phyloP scores from a whole-genome alignment of 352 stramenopile species.

The Globisporangium apiculatum region DNA sequence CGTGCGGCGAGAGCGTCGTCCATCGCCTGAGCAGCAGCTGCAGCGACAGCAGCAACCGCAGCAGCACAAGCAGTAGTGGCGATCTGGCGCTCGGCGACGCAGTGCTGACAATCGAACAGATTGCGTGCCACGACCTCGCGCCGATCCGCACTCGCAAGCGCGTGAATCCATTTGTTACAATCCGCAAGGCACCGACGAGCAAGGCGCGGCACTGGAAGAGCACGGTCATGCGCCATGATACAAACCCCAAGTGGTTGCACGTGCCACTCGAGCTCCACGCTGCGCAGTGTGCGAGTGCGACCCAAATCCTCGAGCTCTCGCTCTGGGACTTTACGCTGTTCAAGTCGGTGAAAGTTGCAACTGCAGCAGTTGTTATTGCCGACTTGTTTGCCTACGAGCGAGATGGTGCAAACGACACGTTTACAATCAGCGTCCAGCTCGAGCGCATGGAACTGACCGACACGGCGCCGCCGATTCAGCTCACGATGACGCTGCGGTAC shows the following conservation, averaged over 20 bases:
- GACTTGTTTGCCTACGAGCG: slow-evolving; percentile 27
- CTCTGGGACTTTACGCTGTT: slow-evolving; percentile 66
- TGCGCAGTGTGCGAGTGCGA: too few relatives aligned
- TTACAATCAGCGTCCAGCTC: slow-evolving; percentile 39
- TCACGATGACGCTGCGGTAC: slow-evolving; percentile 16
- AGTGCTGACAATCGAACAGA: slow-evolving; percentile 28
- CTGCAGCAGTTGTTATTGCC: slow-evolving; percentile 28
- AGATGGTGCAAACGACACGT: slow-evolving; percentile 15
- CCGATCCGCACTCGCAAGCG: slow-evolving; percentile 46
- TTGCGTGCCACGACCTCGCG: slow-evolving; percentile 30
- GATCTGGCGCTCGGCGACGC: slow-evolving; percentile 9
- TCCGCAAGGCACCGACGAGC: slow-evolving; percentile 25
- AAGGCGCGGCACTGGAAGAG: slow-evolving; percentile 32
- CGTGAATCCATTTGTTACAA: slow-evolving; percentile 49
- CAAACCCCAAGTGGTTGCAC: slow-evolving; percentile 33
- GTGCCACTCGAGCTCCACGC: slow-evolving; percentile 30
- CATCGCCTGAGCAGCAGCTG: slow-evolving; percentile 5
- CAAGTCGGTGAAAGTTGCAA: slow-evolving; percentile 49
- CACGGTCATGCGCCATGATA: slow-evolving; percentile 28
- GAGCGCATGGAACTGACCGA: slow-evolving; percentile 33
- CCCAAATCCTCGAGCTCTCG: slow-evolving; percentile 36
- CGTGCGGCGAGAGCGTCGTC: slow-evolving; percentile 2
- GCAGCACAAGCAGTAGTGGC: slow-evolving; percentile 14
- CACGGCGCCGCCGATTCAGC: slow-evolving; percentile 20
- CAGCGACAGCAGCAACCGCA: slow-evolving; percentile 9